Percentiles rank a stretch among this genome's conserved stretches.
phyloP scores from a whole-genome alignment of 2,329 filamentous ascomycete genomes.

The Sclerotinia spermophila region DNA sequence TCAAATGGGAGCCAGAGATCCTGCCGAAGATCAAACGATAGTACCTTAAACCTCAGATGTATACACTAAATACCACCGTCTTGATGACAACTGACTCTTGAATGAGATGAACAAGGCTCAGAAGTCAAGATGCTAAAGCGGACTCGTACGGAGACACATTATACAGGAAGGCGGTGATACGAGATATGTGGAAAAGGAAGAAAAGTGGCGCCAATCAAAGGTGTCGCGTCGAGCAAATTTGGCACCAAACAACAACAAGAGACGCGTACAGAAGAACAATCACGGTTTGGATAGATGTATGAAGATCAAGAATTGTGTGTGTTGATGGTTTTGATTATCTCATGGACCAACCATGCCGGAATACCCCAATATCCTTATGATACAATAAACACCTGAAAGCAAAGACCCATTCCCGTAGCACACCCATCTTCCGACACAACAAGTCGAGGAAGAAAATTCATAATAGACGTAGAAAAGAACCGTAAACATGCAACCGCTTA shows the following conservation, averaged over 20 bases:
- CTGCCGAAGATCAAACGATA: background rate
- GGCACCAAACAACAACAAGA: background rate
- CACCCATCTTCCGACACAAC: constrained; percentile 24
- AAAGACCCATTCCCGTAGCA: constrained; percentile 31
- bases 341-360: constrained; percentile 30
- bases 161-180: background rate
- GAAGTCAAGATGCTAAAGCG: background rate
- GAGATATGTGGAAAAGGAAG: background rate
- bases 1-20: background rate
- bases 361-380: constrained; percentile 33
- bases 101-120: too few species aligned
- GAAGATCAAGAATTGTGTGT: constrained; percentile 3
- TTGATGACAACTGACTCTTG: background rate
- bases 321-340: constrained; percentile 26
- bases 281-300: background rate
- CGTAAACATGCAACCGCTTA: constrained; percentile 36
- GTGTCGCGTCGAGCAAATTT: background rate
- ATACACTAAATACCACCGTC: background rate
- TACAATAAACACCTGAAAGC: constrained; percentile 34
- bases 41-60: background rate
- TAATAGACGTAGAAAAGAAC: constrained; percentile 29
- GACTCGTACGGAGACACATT: background rate
- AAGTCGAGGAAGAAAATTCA: constrained; percentile 30
- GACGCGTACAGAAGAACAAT: background rate
- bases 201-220: background rate